Conservation (phyloP, 768 basidiomycete species). For the Leucogyrophana mollusca region DNA sequence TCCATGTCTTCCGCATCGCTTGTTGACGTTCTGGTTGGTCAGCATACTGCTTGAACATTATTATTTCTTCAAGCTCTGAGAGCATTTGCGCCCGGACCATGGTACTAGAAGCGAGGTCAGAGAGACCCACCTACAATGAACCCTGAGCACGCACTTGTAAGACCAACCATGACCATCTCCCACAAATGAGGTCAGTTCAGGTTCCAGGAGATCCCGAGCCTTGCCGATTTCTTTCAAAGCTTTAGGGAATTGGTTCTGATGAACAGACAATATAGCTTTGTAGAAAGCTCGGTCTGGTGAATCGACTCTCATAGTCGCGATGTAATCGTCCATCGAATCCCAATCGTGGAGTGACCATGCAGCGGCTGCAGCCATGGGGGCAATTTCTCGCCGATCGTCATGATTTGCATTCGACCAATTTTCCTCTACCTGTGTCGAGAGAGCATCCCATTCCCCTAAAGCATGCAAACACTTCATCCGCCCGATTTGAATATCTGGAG, state of each 20-base stretch:
- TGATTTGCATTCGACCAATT: slow-evolving; percentile 81
- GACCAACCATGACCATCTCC: slow-evolving; percentile 97
- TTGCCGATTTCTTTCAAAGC: slow-evolving; percentile 88
- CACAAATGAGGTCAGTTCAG: slow-evolving; percentile 86
- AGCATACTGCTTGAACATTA: slow-evolving; percentile 89
- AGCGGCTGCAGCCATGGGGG: slow-evolving; percentile 95
- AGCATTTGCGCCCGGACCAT: slow-evolving; percentile 99
- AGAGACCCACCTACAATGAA: slow-evolving; percentile 3
- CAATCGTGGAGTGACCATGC: slow-evolving; percentile 97
- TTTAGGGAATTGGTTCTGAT: slow-evolving; percentile 93
- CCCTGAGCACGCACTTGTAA: slow-evolving; percentile 70
- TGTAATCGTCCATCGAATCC: slow-evolving; percentile 98
- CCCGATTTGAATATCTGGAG: slow-evolving; percentile 79
- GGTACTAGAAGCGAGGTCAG: slow-evolving; percentile 49
- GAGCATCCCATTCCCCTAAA: slow-evolving; percentile 94
- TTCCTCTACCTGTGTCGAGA: slow-evolving; percentile 83
- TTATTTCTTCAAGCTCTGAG: slow-evolving; percentile 97
- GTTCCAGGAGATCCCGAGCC: slow-evolving; percentile 89
- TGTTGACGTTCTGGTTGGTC: slow-evolving; percentile 93
- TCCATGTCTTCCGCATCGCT: slow-evolving; percentile 94
- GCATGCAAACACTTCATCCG: slow-evolving; percentile 96
- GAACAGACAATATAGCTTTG: slow-evolving; percentile 91
- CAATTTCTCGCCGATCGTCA: slow-evolving; percentile 87
- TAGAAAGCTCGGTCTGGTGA: slow-evolving; percentile 96
- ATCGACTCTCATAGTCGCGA: slow-evolving; percentile 87